Evolutionary conservation across 495 filamentous ascomycete species (phyloP).

Genomic region (Amniculicola lignicola): DNA sequence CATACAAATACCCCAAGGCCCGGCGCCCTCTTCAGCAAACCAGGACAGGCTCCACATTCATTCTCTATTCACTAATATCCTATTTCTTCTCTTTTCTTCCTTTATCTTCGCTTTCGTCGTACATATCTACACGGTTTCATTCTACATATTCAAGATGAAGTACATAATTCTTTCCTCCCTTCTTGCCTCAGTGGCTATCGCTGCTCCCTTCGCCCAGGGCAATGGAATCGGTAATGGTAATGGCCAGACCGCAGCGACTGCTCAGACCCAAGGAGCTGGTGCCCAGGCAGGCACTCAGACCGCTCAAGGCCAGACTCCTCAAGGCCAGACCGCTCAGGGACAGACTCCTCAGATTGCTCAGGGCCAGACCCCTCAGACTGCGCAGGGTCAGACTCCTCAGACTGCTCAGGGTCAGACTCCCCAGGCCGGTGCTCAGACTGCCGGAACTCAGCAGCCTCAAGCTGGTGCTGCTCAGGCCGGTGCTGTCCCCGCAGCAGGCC

Average conservation of each 20-base stretch:
- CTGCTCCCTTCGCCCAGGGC: slow-evolving; percentile 13
- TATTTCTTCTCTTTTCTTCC: slow-evolving; percentile 3
- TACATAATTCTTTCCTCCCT: slow-evolving; percentile 24
- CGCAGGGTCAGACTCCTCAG: slow-evolving; percentile 1
- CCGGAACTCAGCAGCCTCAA: background rate
- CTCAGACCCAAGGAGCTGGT: background rate
- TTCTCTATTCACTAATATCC: background rate
- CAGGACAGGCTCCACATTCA: slow-evolving; percentile 22
- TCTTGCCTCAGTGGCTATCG: slow-evolving; percentile 15
- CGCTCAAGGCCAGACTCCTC: slow-evolving; percentile 5
- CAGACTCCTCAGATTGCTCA: background rate
- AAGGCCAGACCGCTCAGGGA: slow-evolving; percentile 1
- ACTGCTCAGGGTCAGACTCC: slow-evolving; percentile 1
- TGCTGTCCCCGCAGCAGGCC: too few species aligned
- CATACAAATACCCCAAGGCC: slow-evolving; percentile 5
- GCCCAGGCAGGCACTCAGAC: background rate
- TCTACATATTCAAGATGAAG: slow-evolving; percentile 19
- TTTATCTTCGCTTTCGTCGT: background rate
- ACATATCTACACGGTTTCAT: background rate
- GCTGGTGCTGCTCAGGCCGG: background rate
- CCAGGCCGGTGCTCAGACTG: background rate
- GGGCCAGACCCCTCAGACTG: background rate
- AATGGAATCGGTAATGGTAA: slow-evolving; percentile 13
- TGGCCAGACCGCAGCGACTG: slow-evolving; percentile 1
- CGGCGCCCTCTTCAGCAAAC: background rate